Evolutionary conservation across 2,329 filamentous ascomycete genomes (phyloP), one percentile per base, ranked within the genome.

Genomic region (Pseudocercospora pini-densiflorae): DNA sequence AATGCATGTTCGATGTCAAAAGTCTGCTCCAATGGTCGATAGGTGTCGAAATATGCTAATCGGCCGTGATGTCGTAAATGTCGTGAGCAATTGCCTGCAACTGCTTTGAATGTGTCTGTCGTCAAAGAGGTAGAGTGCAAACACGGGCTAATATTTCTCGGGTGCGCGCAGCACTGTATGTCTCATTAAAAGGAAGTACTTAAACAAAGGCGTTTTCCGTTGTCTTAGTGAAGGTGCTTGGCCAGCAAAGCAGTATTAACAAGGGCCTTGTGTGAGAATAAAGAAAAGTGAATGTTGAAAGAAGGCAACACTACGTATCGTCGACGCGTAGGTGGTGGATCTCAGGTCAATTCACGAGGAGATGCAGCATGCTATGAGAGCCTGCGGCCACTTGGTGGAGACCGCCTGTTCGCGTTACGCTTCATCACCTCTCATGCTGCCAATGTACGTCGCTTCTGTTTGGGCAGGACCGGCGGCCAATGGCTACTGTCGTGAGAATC

Each of bases 1-100:
- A 77, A 54, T 75, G 55, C 73, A 76, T 76, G 54, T 43, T 40
- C 27, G 49, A 2, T 62, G 16, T 19, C 8, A 29, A 45, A 27
- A 60, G 54, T 33, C 21, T 53, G 29, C 21, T 59, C 59, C 40
- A 23, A 14, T n/a, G 54, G 43, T 47, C 45, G 63, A 16, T 36
- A 60, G 59, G 31, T 59, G 8, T 27, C 14, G 61, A 36, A 31
- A 12, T 9, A 5, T 47, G 47, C 36, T 53, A 27, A 21, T 54
- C 43, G 51, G 61, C 47, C 64, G 67, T 68, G 10, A 64, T 12
- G 58, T 68, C 67, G 67, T 68, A 54, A 66, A 64, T 68, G 59
- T 64, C 58, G 58, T 66, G 59, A 63, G 67, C 64, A 66, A 66
- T 68, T 62, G 67, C 57, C 61, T 59, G 64, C 61, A 66, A 68